A percentile compares a stretch with the other conserved stretches of the same genome.
Evolutionary conservation across 306 rosid genomes (phyloP).

Genomic region (Rosa persica): DNA sequence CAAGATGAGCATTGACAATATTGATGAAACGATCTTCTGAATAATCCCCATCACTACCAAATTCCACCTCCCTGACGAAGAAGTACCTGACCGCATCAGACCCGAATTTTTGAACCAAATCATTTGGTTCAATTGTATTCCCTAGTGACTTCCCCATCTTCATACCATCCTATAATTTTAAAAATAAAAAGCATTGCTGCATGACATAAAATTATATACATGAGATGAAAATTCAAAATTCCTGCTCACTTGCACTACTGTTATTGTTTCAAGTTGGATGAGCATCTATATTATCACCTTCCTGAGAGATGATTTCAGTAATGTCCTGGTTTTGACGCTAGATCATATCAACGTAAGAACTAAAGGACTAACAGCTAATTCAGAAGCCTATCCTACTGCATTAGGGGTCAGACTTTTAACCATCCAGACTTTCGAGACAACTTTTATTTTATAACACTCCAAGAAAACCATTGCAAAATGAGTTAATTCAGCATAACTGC

Average conservation of each 20-base stretch:
- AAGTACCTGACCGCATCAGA: constrained; percentile 93
- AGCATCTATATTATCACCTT: constrained; percentile 3
- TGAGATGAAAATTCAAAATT: constrained; percentile 40
- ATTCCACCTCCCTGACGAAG: constrained; percentile 92
- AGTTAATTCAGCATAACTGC: neutral
- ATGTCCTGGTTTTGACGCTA: neutral
- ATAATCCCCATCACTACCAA: constrained; percentile 93
- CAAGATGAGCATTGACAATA: constrained; percentile 94
- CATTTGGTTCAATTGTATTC: constrained; percentile 95
- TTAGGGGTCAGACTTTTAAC: neutral
- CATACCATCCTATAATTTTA: constrained; percentile 92
- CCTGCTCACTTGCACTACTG: constrained; percentile 15
- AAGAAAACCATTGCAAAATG: neutral
- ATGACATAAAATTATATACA: constrained; percentile 57
- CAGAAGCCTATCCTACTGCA: neutral
- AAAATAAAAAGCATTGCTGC: constrained; percentile 68
- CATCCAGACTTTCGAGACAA: neutral
- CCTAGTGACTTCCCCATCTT: constrained; percentile 98
- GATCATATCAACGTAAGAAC: neutral
- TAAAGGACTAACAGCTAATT: neutral
- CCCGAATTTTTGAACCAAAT: constrained; percentile 80
- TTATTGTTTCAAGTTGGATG: constrained; percentile 13
- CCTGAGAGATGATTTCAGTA: neutral
- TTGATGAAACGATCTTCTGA: constrained; percentile 92
- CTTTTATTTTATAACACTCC: neutral